Conservation (phyloP, 306 rosid genomes). For the apple (Malus domestica) region ASM211411v1 NC_041790.1:26021001-26021500, state of each 20-base stretch:
- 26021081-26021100: conserved; percentile 59
- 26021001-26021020: conserved; percentile 22
- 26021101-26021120: conserved; percentile 28
- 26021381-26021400: conserved; percentile 52
- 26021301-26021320: conserved; percentile 64
- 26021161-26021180: conserved; percentile 43
- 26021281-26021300: conserved; percentile 65
- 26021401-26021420: conserved; percentile 53
- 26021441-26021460: conserved; percentile 45
- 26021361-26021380: conserved; percentile 65
- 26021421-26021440: conserved; percentile 46
- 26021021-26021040: conserved; percentile 20
- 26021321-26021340: conserved; percentile 56
- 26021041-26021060: conserved; percentile 48
- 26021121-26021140: conserved; percentile 31
- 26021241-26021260: conserved; percentile 67
- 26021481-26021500: conserved; percentile 66
- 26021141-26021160: conserved; percentile 44
- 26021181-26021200: conserved; percentile 42
- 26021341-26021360: conserved; percentile 52
- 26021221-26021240: conserved; percentile 69
- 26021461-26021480: conserved; percentile 52
- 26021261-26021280: conserved; percentile 48
- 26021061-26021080: conserved; percentile 69
- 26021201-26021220: conserved; percentile 68